Conservation (phyloP, 2,329 filamentous ascomycete species). For the Colletotrichum karsti region DNA sequence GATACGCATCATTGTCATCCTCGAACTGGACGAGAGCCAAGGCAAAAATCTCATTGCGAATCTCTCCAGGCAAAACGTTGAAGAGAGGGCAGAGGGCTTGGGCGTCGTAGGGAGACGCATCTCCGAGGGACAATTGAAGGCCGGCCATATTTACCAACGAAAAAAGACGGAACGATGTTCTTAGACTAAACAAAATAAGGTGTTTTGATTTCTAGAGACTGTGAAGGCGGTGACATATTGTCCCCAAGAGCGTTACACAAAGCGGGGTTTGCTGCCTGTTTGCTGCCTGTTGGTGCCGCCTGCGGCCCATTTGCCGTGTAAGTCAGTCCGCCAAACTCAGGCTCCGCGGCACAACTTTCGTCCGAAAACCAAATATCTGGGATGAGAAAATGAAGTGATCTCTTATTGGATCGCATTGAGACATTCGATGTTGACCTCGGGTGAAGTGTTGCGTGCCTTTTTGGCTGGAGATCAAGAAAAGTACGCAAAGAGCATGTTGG, state of each 20-base stretch:
- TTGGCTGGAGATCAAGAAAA: too few relatives aligned
- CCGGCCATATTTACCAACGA: not conserved
- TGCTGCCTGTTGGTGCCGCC: constrained; percentile 1
- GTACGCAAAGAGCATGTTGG: too few relatives aligned
- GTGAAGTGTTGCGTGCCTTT: too few relatives aligned
- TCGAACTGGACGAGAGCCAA: constrained; percentile 47
- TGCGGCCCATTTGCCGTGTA: not conserved
- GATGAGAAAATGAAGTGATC: too few relatives aligned
- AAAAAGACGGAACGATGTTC: not conserved
- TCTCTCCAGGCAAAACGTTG: constrained; percentile 52
- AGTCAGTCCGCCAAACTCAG: not conserved
- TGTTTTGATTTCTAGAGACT: not conserved
- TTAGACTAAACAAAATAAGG: too few relatives aligned
- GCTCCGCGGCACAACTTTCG: not conserved
- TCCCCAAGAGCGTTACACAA: not conserved
- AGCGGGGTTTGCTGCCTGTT: constrained; percentile 17
- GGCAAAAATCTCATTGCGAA: constrained; percentile 57
- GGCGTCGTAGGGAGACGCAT: not conserved
- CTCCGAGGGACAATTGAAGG: not conserved
- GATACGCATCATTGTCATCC: constrained; percentile 40
- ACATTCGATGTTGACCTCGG: too few relatives aligned
- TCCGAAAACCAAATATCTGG: too few relatives aligned
- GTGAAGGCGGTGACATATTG: not conserved
- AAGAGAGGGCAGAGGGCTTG: constrained; percentile 39
- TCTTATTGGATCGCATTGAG: too few relatives aligned